phyloP scores from a whole-genome alignment of 1,284 basidiomycete species.

The Ganoderma lingzhi region DNA sequence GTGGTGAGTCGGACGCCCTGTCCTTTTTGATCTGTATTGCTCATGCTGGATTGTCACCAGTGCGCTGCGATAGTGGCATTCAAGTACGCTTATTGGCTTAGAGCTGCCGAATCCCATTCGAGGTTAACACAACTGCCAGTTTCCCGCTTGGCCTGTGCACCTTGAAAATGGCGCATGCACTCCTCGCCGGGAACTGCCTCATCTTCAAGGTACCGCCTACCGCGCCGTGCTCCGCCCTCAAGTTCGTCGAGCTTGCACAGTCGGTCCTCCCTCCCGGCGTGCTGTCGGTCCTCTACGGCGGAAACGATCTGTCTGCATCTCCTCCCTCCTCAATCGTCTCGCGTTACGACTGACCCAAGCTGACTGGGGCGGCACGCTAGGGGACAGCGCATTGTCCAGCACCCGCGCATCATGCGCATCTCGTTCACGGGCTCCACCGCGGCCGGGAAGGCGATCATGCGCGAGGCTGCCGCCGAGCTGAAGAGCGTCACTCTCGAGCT shows the following conservation, averaged over 20 bases:
- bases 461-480: slow-evolving; percentile 22
- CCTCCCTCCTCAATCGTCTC: background rate
- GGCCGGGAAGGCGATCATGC: slow-evolving; percentile 27
- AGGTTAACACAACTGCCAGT: background rate
- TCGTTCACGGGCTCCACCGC: slow-evolving; percentile 29
- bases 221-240: slow-evolving; percentile 22
- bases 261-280: slow-evolving; percentile 31
- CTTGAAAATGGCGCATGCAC: slow-evolving; percentile 65
- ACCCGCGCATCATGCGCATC: slow-evolving; percentile 28
- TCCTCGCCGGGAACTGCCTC: slow-evolving; percentile 61
- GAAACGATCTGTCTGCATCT: slow-evolving; percentile 23
- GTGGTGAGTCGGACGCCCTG: slow-evolving; percentile 10
- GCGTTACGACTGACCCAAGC: background rate
- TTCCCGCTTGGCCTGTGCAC: slow-evolving; percentile 49
- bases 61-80: slow-evolving; percentile 18
- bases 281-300: slow-evolving; percentile 28
- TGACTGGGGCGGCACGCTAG: slow-evolving; percentile 3
- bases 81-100: slow-evolving; percentile 15
- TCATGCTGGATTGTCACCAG: background rate
- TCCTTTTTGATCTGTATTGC: no score
- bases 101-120: no score
- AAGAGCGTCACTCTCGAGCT: slow-evolving; percentile 31
- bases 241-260: slow-evolving; percentile 31
- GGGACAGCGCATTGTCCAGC: slow-evolving; percentile 25
- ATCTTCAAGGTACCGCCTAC: slow-evolving; percentile 53